Evolutionary conservation across 2,329 filamentous ascomycete species (phyloP), one percentile per base, ranked within the genome.

Genomic region (Talaromyces atroroseus): DNA sequence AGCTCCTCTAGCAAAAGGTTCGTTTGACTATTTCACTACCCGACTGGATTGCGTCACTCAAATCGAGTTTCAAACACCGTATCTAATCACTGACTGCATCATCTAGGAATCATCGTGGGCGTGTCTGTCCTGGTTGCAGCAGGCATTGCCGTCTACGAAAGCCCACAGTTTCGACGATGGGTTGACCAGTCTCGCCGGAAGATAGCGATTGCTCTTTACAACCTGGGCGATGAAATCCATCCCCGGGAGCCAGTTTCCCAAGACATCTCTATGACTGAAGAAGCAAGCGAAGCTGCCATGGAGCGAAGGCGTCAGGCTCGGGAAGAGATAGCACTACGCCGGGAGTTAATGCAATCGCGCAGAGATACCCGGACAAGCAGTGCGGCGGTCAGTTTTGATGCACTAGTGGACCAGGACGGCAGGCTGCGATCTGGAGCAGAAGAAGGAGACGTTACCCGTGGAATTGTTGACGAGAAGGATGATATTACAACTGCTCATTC

Each of bases 81-180:
- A 8, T 29, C 26, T 10, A 8, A 29, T 23, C 11, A 21, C n/a
- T 42, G 38, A 53, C 64, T 65, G 49, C 66, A 56, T 55, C 58
- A 38, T 53, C 46, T 61, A 86, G 83, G 83, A 65, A 77, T 85
- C 61, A 81, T 87, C 60, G 80, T 86, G 62, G 82, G 81, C 49
- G 78, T 84, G 60, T 80, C 80, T 45, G 76, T 86, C 42, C 74
- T 86, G 56, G 78, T 85, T 52, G 83, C 83, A 59, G 82, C 84
- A 18, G 80, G 82, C 12, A 78, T 85, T 51, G 83, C 83, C 52
- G 78, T 84, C 47, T 84, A 85, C 68, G 81, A 86, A 67, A 84
- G 80, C 42, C 83, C 83, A 0, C 80, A 85, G 65, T 76, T 86
- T 58, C 77, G 82, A 68, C 75, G 79, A 77, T 86, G 83, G 83